Percentiles rank a stretch among this genome's conserved stretches.
Evolutionary conservation across 129 eudicot species (phyloP).

Genomic region (Lonicera japonica): DNA sequence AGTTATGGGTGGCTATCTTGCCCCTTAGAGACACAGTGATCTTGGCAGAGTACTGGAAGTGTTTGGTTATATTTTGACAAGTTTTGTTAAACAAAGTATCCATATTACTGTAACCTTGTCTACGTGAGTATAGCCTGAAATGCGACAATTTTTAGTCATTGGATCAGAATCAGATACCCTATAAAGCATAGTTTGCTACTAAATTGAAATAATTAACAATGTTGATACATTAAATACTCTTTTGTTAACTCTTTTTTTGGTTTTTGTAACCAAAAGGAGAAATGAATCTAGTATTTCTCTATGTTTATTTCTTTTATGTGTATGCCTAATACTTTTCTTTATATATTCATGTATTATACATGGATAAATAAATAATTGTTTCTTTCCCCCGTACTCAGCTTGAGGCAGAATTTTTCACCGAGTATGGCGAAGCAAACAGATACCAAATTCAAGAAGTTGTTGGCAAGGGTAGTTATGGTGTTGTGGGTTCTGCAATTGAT

Average conservation of each 20-base stretch:
- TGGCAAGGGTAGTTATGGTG: conserved; percentile 91
- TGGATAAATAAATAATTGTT: not conserved
- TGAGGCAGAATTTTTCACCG: conserved; percentile 75
- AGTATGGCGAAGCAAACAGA: conserved; percentile 82
- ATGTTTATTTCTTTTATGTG: not conserved
- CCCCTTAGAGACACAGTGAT: no score
- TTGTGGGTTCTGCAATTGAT: conserved; percentile 74
- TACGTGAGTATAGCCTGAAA: not conserved
- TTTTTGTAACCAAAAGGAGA: not conserved
- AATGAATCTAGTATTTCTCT: not conserved
- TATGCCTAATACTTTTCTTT: not conserved
- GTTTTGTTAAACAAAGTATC: no score
- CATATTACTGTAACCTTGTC: no score
- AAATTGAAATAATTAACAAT: no score
- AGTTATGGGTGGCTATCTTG: no score
- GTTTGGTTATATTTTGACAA: no score
- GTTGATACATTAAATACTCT: no score
- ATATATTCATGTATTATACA: not conserved
- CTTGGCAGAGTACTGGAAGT: no score
- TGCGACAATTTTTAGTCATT: not conserved
- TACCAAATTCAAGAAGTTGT: conserved; percentile 82
- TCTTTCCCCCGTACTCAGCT: conserved; percentile 25
- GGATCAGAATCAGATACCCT: no score
- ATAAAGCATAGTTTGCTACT: no score
- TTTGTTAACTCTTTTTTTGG: no score